phyloP scores from a whole-genome alignment of 2,329 filamentous ascomycete species.

The Colletotrichum lini region DNA sequence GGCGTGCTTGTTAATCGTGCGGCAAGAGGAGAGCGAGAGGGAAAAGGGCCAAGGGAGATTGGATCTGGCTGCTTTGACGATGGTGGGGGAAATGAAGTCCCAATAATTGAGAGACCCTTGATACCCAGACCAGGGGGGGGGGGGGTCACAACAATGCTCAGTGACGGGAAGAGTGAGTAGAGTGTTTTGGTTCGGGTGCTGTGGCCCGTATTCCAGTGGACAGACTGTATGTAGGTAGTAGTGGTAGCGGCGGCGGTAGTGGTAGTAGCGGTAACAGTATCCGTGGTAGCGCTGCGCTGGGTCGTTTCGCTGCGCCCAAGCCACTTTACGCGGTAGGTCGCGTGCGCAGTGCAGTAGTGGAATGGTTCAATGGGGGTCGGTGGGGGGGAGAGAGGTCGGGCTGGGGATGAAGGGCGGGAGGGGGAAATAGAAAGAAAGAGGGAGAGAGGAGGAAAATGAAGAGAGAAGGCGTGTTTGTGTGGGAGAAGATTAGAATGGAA shows the following conservation, averaged over 20 bases:
- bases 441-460: neutral
- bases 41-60: slow-evolving; percentile 39
- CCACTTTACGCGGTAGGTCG: slow-evolving; percentile 42
- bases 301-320: slow-evolving; percentile 40
- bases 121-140: slow-evolving; percentile 38
- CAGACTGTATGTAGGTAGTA: neutral
- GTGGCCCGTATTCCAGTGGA: no score
- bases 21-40: slow-evolving; percentile 11
- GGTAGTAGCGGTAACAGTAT: slow-evolving; percentile 27
- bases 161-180: neutral
- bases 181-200: slow-evolving; percentile 14
- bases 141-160: slow-evolving; percentile 37
- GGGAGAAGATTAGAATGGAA: neutral
- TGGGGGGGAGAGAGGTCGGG: neutral
- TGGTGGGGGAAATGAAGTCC: slow-evolving; percentile 44
- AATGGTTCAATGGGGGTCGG: slow-evolving; percentile 24
- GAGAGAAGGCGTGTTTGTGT: neutral
- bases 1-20: slow-evolving; percentile 34
- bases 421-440: neutral
- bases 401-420: slow-evolving; percentile 17
- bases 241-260: slow-evolving; percentile 29
- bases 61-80: slow-evolving; percentile 40
- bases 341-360: slow-evolving; percentile 32
- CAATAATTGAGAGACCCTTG: slow-evolving; percentile 44
- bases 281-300: slow-evolving; percentile 39